Conservation (phyloP, 2,329 filamentous ascomycete species). For the Ophiosphaerella korrae region DNA sequence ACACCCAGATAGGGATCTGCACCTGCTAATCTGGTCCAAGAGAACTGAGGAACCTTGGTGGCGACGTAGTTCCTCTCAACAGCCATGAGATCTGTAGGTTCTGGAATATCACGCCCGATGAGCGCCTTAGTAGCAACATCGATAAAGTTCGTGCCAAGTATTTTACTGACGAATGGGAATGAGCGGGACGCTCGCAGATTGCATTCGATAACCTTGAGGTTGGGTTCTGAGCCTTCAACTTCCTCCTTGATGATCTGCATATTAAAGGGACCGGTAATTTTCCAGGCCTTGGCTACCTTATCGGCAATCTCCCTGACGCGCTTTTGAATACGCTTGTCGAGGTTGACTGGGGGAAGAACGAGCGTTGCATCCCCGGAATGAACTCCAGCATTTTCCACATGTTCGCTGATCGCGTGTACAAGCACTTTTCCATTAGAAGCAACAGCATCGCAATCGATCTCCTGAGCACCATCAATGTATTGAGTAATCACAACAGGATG, state of each 20-base stretch:
- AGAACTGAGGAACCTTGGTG: constrained; percentile 98
- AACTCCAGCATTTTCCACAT: constrained; percentile 95
- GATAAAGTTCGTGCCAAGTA: constrained; percentile 95
- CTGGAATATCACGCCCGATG: constrained; percentile 81
- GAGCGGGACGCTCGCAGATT: constrained; percentile 96
- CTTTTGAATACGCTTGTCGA: constrained; percentile 77
- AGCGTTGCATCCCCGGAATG: constrained; percentile 97
- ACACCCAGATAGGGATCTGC: constrained; percentile 97
- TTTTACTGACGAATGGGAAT: constrained; percentile 98
- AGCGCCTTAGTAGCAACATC: constrained; percentile 93
- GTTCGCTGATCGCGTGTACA: constrained; percentile 90
- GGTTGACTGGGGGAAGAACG: constrained; percentile 81
- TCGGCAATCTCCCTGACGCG: constrained; percentile 94
- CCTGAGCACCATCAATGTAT: constrained; percentile 94
- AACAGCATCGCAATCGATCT: constrained; percentile 96
- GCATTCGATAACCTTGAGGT: constrained; percentile 96
- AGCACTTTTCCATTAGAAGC: constrained; percentile 84
- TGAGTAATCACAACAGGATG: constrained; percentile 98
- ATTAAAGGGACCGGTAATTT: constrained; percentile 97
- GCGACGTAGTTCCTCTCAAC: constrained; percentile 89
- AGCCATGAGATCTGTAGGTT: constrained; percentile 85
- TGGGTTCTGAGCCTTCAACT: constrained; percentile 73
- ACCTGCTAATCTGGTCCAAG: constrained; percentile 95
- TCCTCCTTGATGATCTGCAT: constrained; percentile 99
- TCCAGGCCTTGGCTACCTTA: constrained; percentile 97